phyloP scores from a whole-genome alignment of 257 asterid species.

The Ocimum tenuiflorum region DNA sequence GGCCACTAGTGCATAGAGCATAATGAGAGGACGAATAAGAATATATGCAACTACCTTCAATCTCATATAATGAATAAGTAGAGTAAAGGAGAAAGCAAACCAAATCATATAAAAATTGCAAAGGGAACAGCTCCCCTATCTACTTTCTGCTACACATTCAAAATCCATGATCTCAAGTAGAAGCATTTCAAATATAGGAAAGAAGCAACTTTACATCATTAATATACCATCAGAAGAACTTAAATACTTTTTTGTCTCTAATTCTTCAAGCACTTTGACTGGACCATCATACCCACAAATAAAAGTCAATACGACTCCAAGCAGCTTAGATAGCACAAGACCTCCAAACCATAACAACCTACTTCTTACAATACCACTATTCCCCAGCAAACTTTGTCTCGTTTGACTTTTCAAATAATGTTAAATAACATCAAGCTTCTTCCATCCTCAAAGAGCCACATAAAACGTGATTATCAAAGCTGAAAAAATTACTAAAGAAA shows the following conservation, averaged over 20 bases:
- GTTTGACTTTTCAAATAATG: background rate
- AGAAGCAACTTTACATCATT: background rate
- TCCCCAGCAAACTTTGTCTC: background rate
- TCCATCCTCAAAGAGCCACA: background rate
- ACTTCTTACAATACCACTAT: background rate
- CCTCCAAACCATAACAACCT: background rate
- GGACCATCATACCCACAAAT: conserved; percentile 2
- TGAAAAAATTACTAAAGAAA: too few species aligned
- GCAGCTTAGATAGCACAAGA: background rate
- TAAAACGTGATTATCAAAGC: background rate
- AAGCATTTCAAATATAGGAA: conserved; percentile 4
- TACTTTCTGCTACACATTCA: background rate
- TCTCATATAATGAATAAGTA: too few species aligned
- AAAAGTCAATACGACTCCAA: background rate
- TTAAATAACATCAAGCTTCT: background rate
- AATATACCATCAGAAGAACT: too few species aligned
- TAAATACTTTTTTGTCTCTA: background rate
- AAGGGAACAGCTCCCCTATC: background rate
- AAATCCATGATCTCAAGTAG: background rate
- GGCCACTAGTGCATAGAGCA: background rate
- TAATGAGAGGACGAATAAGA: background rate
- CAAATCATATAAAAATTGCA: background rate
- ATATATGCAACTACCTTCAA: conserved; percentile 5
- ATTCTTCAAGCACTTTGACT: background rate
- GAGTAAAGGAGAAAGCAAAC: background rate